Evolutionary conservation across 2,329 filamentous ascomycete genomes (phyloP).

Genomic region (Domatiomyces catenatus): DNA sequence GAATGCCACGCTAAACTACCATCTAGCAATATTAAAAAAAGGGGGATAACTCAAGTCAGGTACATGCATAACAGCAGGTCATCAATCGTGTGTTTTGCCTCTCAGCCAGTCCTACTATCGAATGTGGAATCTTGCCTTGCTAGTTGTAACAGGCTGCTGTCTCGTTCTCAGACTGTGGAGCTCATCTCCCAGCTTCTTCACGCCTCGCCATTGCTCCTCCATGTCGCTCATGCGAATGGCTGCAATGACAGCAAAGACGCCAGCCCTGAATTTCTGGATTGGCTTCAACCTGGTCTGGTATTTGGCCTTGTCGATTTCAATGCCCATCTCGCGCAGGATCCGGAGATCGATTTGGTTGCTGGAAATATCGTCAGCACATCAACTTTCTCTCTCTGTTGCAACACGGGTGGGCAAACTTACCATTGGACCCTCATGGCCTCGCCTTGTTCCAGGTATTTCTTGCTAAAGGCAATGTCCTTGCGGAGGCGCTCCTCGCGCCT

Average conservation of each 20-base stretch:
- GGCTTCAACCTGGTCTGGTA: conserved; percentile 20
- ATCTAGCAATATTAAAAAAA: too few relatives aligned
- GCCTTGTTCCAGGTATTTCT: conserved; percentile 72
- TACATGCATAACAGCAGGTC: too few relatives aligned
- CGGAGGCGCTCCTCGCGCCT: conserved; percentile 68
- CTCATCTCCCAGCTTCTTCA: conserved; percentile 29
- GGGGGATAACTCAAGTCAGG: too few relatives aligned
- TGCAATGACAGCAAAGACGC: conserved; percentile 29
- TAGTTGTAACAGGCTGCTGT: conserved; percentile 18
- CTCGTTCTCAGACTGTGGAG: conserved; percentile 26
- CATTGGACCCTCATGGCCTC: conserved; percentile 50
- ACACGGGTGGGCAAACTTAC: conserved; percentile 41
- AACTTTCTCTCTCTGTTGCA: too few relatives aligned
- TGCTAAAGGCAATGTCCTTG: conserved; percentile 67
- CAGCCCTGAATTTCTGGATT: conserved; percentile 28
- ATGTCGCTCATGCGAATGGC: conserved; percentile 31
- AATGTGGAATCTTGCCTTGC: background rate
- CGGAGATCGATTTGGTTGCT: conserved; percentile 87
- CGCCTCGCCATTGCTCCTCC: conserved; percentile 30
- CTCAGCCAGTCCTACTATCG: too few relatives aligned
- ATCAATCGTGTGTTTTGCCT: too few relatives aligned
- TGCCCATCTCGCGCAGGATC: conserved; percentile 70
- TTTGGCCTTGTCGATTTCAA: conserved; percentile 30
- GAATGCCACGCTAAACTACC: too few relatives aligned
- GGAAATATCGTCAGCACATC: conserved; percentile 17